Conservation (phyloP, 192 early-diverging fungal species). For the Backusella westeae region DNA sequence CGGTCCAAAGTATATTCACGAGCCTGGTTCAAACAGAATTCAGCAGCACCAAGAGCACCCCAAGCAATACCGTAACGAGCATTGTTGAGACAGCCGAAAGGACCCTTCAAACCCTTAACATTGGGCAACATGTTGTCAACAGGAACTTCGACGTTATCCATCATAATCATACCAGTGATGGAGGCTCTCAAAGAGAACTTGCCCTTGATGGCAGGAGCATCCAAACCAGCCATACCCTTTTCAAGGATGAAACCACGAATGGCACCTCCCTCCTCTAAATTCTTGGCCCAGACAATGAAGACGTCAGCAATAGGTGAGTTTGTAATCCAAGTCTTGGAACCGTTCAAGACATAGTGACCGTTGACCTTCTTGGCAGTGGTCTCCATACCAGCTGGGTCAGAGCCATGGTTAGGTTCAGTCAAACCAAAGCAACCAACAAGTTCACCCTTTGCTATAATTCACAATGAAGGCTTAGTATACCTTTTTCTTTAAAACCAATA, state of each 20-base stretch:
- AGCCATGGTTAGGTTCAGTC: conserved; percentile 98
- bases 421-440: conserved; percentile 92
- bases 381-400: conserved; percentile 92
- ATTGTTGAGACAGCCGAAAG: conserved; percentile 97
- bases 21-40: conserved; percentile 86
- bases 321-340: conserved; percentile 98
- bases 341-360: conserved; percentile 75
- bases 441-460: conserved; percentile 74
- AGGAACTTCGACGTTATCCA: conserved; percentile 96
- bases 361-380: conserved; percentile 78
- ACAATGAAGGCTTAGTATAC: background rate
- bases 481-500: background rate
- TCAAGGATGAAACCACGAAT: conserved; percentile 96
- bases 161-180: conserved; percentile 96
- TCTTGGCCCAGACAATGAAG: conserved; percentile 96
- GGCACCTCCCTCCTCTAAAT: conserved; percentile 66
- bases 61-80: conserved; percentile 96
- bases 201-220: conserved; percentile 87
- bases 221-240: conserved; percentile 78
- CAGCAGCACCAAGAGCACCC: conserved; percentile 95
- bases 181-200: conserved; percentile 96
- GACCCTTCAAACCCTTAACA: conserved; percentile 89
- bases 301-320: conserved; percentile 98
- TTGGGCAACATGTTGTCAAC: conserved; percentile 89
- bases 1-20: conserved; percentile 88